Conservation (phyloP, 176 grass and related monocot genomes). For the Eragrostis curvula region DNA sequence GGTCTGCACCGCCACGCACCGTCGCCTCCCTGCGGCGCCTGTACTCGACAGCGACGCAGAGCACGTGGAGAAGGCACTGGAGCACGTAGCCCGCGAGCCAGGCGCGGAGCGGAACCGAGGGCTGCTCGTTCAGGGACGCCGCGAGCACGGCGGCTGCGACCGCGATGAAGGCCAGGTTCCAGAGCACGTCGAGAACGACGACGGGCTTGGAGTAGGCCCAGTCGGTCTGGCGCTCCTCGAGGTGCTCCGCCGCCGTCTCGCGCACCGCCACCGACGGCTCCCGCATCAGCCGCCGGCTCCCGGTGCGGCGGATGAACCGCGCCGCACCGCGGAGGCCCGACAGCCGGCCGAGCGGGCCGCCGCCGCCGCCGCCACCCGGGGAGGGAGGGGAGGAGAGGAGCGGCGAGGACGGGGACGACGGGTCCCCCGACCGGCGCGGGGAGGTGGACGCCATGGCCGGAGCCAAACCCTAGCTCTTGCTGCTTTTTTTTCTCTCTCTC, state of each 20-base stretch:
- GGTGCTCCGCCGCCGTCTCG: conserved; percentile 70
- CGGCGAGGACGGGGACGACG: conserved; percentile 39
- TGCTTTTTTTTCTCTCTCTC: neutral
- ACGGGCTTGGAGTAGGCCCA: conserved; percentile 93
- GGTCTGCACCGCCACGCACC: neutral
- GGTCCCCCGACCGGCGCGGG: conserved; percentile 34
- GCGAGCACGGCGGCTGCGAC: conserved; percentile 61
- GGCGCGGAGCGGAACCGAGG: conserved; percentile 55
- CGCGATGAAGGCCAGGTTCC: conserved; percentile 76
- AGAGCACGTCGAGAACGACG: conserved; percentile 81
- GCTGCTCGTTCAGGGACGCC: conserved; percentile 44
- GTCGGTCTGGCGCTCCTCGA: conserved; percentile 75
- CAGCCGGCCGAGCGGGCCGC: conserved; percentile 41
- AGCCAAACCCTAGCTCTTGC: conserved; percentile 33
- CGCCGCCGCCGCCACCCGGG: conserved; percentile 14
- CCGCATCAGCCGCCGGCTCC: conserved; percentile 75
- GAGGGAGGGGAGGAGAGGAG: conserved; percentile 36
- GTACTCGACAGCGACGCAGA: conserved; percentile 71
- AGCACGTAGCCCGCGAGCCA: conserved; percentile 67
- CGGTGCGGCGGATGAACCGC: conserved; percentile 70
- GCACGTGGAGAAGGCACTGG: conserved; percentile 67
- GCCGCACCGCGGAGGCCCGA: conserved; percentile 66
- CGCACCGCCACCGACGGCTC: conserved; percentile 77
- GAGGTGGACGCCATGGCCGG: conserved; percentile 58
- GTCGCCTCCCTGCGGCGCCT: conserved; percentile 41